A percentile compares a stretch with the other conserved stretches of the same genome.
These are phyloP conservation scores for Lentinus brumalis DNA, from an alignment of 768 basidiomycete species.

Conservation along the genomic window DNA sequence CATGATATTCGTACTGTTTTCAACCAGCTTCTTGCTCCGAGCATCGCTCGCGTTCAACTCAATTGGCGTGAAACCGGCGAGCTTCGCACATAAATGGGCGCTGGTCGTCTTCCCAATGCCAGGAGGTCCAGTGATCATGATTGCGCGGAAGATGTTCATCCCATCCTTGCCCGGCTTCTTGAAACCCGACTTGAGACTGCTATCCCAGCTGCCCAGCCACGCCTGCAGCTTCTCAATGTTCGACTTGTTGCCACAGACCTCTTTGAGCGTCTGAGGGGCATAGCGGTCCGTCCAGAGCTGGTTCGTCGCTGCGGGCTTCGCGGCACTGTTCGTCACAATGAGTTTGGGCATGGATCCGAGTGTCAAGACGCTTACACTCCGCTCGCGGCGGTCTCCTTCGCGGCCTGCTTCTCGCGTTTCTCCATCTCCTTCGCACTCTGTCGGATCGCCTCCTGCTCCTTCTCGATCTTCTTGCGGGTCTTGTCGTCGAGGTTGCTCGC, in stretches of 20 bases:
- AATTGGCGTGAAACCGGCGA: constrained; percentile 90
- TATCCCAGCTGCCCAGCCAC: constrained; percentile 89
- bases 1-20: constrained; percentile 90
- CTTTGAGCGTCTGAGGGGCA: constrained; percentile 83
- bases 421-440: constrained; percentile 79
- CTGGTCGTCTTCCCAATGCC: constrained; percentile 98
- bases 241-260: constrained; percentile 94
- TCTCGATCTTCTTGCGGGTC: constrained; percentile 76
- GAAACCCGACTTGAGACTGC: constrained; percentile 72
- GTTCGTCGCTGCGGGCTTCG: constrained; percentile 28
- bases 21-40: constrained; percentile 94
- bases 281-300: constrained; percentile 97
- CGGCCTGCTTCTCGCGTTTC: constrained; percentile 61
- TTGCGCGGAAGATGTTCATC: constrained; percentile 83
- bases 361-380: constrained; percentile 9
- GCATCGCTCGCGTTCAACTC: constrained; percentile 97
- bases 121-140: constrained; percentile 91
- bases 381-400: constrained; percentile 33
- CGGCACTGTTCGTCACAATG: background rate
- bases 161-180: constrained; percentile 94
- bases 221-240: constrained; percentile 84
- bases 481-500: constrained; percentile 60
- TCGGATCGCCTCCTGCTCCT: constrained; percentile 77
- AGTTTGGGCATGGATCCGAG: background rate
- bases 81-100: constrained; percentile 88